These are phyloP conservation scores for Gaeumannomyces tritici DNA, from an alignment of 2,329 filamentous ascomycete species.

Conservation along the genomic window DNA sequence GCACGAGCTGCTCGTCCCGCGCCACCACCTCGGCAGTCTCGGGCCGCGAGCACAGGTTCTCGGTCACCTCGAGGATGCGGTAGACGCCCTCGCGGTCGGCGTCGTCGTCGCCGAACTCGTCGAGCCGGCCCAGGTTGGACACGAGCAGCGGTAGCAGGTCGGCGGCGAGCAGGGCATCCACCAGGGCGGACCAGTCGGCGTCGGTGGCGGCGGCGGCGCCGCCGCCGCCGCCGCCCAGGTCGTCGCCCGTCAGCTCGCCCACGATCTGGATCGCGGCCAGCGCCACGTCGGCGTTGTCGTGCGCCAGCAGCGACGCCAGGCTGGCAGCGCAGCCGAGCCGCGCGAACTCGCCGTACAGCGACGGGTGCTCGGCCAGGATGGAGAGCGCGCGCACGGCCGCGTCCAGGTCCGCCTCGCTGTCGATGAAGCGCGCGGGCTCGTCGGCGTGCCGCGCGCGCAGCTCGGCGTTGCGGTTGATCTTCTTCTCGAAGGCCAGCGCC, in stretches of 20 bases:
- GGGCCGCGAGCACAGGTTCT: conserved; percentile 72
- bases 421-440: conserved; percentile 75
- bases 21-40: conserved; percentile 64
- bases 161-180: conserved; percentile 55
- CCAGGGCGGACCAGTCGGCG: conserved; percentile 70
- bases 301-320: conserved; percentile 72
- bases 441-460: conserved; percentile 75
- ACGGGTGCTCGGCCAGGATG: conserved; percentile 77
- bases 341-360: conserved; percentile 73
- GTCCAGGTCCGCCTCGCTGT: conserved; percentile 81
- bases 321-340: conserved; percentile 63
- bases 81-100: conserved; percentile 80
- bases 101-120: conserved; percentile 58
- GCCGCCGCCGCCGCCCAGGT: conserved; percentile 68
- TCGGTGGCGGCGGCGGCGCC: conserved; percentile 67
- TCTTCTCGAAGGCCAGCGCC: conserved; percentile 78
- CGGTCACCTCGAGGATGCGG: conserved; percentile 70
- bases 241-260: conserved; percentile 85
- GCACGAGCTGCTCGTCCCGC: conserved; percentile 53
- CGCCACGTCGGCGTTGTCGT: conserved; percentile 95
- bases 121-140: conserved; percentile 68
- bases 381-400: conserved; percentile 78
- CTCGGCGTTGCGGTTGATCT: conserved; percentile 84
- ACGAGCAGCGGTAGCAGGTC: conserved; percentile 67
- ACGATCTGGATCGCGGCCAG: conserved; percentile 87